phyloP scores from a whole-genome alignment of 192 early-diverging fungal species.

The Coemansia sp. region DNA sequence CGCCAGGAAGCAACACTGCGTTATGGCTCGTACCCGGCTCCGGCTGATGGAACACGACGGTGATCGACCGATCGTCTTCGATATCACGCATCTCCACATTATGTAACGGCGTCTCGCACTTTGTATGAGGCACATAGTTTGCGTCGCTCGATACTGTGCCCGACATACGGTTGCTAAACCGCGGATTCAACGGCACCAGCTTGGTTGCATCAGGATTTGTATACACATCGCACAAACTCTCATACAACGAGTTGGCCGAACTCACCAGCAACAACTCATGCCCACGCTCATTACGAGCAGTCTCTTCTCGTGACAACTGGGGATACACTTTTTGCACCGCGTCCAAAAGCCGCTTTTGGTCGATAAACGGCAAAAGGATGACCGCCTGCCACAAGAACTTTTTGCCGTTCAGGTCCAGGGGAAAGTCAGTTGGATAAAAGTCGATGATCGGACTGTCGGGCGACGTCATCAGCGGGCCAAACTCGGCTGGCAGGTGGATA shows the following conservation, averaged over 20 bases:
- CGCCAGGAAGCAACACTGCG: conserved; percentile 43
- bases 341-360: conserved; percentile 74
- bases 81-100: conserved; percentile 59
- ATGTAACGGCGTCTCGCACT: conserved; percentile 60
- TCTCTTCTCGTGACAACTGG: conserved; percentile 71
- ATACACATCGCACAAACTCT: conserved; percentile 52
- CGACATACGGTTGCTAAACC: conserved; percentile 59
- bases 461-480: conserved; percentile 79
- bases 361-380: conserved; percentile 92
- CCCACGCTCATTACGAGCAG: conserved; percentile 71
- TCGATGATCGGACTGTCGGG: conserved; percentile 84
- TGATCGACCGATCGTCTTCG: conserved; percentile 63
- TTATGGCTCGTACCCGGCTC: conserved; percentile 27
- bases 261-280: conserved; percentile 60
- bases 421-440: conserved; percentile 92
- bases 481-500: conserved; percentile 59
- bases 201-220: conserved; percentile 19
- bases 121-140: conserved; percentile 59
- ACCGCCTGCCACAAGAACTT: conserved; percentile 94
- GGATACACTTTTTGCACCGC: conserved; percentile 68
- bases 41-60: conserved; percentile 51
- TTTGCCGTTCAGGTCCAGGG: conserved; percentile 92
- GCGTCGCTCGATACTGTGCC: conserved; percentile 62
- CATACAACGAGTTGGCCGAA: conserved; percentile 63
- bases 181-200: conserved; percentile 54